Evolutionary conservation across 139 green algal species (phyloP), one percentile per base, ranked within the genome.

Genomic region (Coelastrella sp.): DNA sequence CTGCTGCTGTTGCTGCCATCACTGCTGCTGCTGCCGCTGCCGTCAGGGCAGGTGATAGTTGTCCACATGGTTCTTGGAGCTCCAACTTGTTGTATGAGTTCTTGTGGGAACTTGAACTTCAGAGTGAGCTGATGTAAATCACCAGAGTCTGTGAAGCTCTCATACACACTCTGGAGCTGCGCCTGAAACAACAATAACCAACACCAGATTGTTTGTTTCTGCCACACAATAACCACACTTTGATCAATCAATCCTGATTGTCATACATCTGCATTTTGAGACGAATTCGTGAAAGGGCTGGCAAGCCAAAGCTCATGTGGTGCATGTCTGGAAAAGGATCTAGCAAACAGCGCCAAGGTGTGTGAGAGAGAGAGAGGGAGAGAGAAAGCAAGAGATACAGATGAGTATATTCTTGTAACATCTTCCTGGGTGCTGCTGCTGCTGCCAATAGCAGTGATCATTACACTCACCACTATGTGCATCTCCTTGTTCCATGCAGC

Each of bases 61-160:
- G 27, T 57, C 80, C 67, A 80, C 66, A 80, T 59, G 1, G 32
- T 48, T 53, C 32, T 8, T 27, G 80, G 80, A 13, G 80, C 80
- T 37, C 80, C 80, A 30, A 79, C 50, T n/a, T 80, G 3, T 32
- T 80, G 32, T 5, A 80, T 41, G 2, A 86, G 80, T 32, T 72
- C 23, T 13, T 45, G 11, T 6, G 80, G 80, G 0, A 78, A 34
- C 25, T 21, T 80, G 48, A 72, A 86, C 2, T 41, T 50, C 34
- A 86, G 35, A 11, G 64, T 38, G 19, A 86, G 37, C 35, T 72
- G 66, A 25, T 53, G 45, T 50, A 71, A 32, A 23, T 59, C 53
- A 38, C 38, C 40, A 8, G 59, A 5, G 32, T 57, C 19, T 43
- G 57, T 48, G 25, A 50, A 59, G 0, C n/a, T 35, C 59, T 84